A percentile compares a stretch with the other conserved stretches of the same genome.
phyloP scores from a whole-genome alignment of 2,329 filamentous ascomycete species.

The Cytospora mali region DNA sequence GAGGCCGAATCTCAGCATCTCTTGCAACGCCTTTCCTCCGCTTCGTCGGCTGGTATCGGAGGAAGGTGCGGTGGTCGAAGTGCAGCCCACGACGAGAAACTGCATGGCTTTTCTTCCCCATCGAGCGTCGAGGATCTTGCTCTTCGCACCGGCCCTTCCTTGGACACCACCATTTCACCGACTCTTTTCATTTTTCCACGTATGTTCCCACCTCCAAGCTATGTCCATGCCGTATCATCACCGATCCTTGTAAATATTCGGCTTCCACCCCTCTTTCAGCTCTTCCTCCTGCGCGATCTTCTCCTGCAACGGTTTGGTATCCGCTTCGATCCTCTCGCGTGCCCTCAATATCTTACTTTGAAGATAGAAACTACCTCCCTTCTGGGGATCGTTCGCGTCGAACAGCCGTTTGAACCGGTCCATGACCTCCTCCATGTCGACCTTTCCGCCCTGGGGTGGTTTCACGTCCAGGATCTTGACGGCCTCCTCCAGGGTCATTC shows the following conservation, averaged over 20 bases:
- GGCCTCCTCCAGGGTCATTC: constrained; percentile 92
- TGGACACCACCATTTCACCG: not conserved
- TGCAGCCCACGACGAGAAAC: not conserved
- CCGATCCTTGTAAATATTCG: constrained; percentile 90
- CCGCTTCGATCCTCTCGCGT: constrained; percentile 87
- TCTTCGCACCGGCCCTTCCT: not conserved
- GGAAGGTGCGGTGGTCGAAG: not conserved
- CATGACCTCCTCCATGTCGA: constrained; percentile 78
- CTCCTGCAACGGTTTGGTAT: constrained; percentile 73
- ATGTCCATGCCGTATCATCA: constrained; percentile 39
- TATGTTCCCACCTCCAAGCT: not conserved
- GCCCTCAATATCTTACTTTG: constrained; percentile 96
- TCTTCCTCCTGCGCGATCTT: constrained; percentile 76
- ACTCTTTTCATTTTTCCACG: not conserved
- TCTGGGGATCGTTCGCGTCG: constrained; percentile 90
- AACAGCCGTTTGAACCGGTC: constrained; percentile 93
- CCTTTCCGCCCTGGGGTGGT: constrained; percentile 76
- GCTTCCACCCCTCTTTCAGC: constrained; percentile 84
- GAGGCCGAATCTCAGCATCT: not conserved
- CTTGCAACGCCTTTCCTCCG: not conserved
- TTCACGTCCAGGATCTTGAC: constrained; percentile 97
- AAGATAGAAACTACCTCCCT: constrained; percentile 96
- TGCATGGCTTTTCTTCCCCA: not conserved
- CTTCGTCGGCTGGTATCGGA: not conserved
- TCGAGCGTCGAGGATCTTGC: not conserved